Percentiles rank a stretch among this genome's conserved stretches.
Conservation (phyloP, 1,139 yeast species). For the Kodamaea suecica region DNA sequence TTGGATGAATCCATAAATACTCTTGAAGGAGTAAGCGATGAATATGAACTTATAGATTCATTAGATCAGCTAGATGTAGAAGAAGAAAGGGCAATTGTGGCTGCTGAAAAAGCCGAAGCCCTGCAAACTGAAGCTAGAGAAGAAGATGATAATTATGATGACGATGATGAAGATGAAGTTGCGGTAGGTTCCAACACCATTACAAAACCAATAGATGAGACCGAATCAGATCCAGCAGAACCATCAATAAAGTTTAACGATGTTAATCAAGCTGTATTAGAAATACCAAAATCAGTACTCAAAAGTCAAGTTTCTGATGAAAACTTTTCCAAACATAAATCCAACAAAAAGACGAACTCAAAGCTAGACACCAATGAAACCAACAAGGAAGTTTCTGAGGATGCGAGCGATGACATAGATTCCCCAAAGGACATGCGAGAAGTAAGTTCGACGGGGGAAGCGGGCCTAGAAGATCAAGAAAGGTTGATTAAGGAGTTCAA, state of each 20-base stretch:
- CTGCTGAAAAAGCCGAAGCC: constrained; percentile 19
- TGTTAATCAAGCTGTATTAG: constrained; percentile 28
- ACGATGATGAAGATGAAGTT: constrained; percentile 36
- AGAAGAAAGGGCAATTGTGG: constrained; percentile 15
- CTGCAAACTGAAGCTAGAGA: constrained; percentile 25
- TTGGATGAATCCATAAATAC: constrained; percentile 26
- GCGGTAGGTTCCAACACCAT: too few species aligned
- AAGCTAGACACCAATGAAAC: constrained; percentile 1
- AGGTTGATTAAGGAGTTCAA: constrained; percentile 40
- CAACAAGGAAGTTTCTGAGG: constrained; percentile 4
- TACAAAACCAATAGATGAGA: background rate
- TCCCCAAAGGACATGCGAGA: background rate
- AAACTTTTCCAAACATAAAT: background rate
- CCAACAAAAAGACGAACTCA: constrained; percentile 4
- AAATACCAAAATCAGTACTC: constrained; percentile 30
- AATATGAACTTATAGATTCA: constrained; percentile 36
- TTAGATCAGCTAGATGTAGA: constrained; percentile 20
- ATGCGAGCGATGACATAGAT: constrained; percentile 7
- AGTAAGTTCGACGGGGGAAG: too few species aligned
- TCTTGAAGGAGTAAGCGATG: constrained; percentile 37
- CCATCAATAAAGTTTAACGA: constrained; percentile 19
- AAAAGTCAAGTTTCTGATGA: constrained; percentile 2
- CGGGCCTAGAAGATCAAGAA: constrained; percentile 35
- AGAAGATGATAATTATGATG: constrained; percentile 43
- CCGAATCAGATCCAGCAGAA: constrained; percentile 11